Evolutionary conservation across 1,139 yeast genomes (phyloP).

Genomic region (Diutina siamensis): DNA sequence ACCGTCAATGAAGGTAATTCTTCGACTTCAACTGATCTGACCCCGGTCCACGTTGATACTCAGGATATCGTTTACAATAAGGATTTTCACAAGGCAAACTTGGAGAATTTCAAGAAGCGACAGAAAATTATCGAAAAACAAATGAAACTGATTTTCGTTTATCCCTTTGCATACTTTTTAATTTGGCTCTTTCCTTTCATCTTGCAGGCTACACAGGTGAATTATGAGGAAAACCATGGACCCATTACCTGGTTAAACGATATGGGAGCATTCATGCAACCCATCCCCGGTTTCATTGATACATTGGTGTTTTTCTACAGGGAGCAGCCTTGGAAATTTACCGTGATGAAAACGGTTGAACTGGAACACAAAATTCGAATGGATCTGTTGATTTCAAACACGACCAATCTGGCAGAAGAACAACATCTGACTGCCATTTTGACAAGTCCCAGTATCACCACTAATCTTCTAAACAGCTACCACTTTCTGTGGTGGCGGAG

Average conservation of each 20-base stretch:
- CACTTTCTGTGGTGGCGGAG: conserved; percentile 26
- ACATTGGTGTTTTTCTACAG: conserved; percentile 63
- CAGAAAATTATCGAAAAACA: conserved; percentile 64
- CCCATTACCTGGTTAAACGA: conserved; percentile 57
- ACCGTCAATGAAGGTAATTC: background rate
- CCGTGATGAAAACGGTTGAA: conserved; percentile 30
- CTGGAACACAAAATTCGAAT: conserved; percentile 21
- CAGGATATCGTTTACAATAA: conserved; percentile 16
- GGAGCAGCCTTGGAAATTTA: conserved; percentile 65
- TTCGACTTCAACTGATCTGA: background rate
- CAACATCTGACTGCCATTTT: conserved; percentile 6
- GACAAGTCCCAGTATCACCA: conserved; percentile 17
- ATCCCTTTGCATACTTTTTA: conserved; percentile 71
- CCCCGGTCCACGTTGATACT: conserved; percentile 8
- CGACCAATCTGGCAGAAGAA: conserved; percentile 8
- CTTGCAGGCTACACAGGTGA: conserved; percentile 50
- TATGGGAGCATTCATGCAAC: conserved; percentile 66
- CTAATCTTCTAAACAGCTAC: conserved; percentile 16
- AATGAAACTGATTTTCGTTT: conserved; percentile 68
- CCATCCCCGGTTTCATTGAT: conserved; percentile 72
- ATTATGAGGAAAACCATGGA: conserved; percentile 34
- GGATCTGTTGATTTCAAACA: conserved; percentile 14
- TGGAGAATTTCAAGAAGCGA: conserved; percentile 45
- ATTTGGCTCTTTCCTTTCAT: conserved; percentile 77
- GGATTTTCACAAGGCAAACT: conserved; percentile 47